Evolutionary conservation across 768 basidiomycete species (phyloP).

Genomic region (Clitopilus hobsonii): DNA sequence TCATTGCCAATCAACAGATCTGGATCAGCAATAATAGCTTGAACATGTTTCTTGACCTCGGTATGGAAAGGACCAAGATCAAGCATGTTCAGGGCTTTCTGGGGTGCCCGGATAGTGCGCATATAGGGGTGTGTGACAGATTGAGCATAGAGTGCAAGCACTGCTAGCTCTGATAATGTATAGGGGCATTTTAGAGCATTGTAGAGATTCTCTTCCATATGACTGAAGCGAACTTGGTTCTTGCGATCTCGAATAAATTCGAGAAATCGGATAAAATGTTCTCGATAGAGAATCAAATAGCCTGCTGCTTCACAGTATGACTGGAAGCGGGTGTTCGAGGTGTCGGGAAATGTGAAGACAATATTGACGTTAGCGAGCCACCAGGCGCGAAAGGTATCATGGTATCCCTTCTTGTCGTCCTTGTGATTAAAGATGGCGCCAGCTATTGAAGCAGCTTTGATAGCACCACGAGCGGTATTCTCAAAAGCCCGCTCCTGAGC

Average conservation of each 20-base stretch:
- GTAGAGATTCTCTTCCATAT: conserved; percentile 23
- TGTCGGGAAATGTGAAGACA: conserved; percentile 18
- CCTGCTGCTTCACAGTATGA: conserved; percentile 18
- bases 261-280: conserved; percentile 16
- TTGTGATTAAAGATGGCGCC: conserved; percentile 27
- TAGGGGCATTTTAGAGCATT: conserved; percentile 14
- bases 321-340: conserved; percentile 19
- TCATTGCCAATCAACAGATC: neutral
- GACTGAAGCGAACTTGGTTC: conserved; percentile 10
- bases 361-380: conserved; percentile 8
- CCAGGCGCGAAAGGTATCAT: conserved; percentile 16
- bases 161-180: conserved; percentile 15
- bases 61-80: conserved; percentile 7
- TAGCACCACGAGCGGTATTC: conserved; percentile 3
- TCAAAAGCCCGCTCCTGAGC: conserved; percentile 6
- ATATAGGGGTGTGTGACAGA: conserved; percentile 17
- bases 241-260: conserved; percentile 22
- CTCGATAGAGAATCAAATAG: conserved; percentile 16
- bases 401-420: conserved; percentile 30
- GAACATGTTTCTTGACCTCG: too few species aligned
- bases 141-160: conserved; percentile 11
- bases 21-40: neutral
- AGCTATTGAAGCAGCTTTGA: conserved; percentile 11
- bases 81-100: conserved; percentile 2
- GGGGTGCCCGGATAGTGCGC: neutral